A percentile compares a stretch with the other conserved stretches of the same genome.
Evolutionary conservation across 768 basidiomycete genomes (phyloP).

Genomic region (Boletus rufocinnamomeus): DNA sequence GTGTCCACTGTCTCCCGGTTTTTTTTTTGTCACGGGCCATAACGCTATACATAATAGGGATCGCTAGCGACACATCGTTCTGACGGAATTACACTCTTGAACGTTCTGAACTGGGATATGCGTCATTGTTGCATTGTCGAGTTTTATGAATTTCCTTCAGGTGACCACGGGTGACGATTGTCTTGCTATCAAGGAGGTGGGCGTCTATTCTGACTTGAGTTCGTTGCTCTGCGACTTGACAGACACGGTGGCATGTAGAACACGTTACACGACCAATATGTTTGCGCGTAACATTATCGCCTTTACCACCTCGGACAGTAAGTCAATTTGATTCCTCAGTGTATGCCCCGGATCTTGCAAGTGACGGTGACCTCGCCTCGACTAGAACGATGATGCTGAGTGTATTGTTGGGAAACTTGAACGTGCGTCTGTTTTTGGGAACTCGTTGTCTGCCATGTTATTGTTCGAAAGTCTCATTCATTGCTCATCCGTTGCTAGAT

Average conservation of each 20-base stretch:
- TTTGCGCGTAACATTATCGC: conserved; percentile 35
- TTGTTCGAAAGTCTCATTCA: no score
- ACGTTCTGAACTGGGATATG: conserved; percentile 41
- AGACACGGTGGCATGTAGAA: conserved; percentile 39
- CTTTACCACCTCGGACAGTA: conserved; percentile 54
- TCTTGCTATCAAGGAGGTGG: conserved; percentile 62
- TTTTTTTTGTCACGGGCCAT: neutral
- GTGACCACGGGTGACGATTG: conserved; percentile 60
- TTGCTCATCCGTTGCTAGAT: neutral
- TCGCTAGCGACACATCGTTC: conserved; percentile 53
- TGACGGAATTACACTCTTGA: conserved; percentile 42
- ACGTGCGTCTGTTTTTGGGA: neutral
- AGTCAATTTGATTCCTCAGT: neutral
- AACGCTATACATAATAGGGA: conserved; percentile 39
- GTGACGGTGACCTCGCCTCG: neutral
- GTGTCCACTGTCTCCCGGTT: neutral
- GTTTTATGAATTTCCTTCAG: conserved; percentile 6
- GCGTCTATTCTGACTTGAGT: conserved; percentile 17
- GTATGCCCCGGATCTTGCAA: neutral
- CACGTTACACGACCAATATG: conserved; percentile 32
- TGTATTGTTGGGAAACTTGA: neutral
- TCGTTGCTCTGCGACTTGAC: neutral
- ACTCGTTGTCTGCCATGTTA: no score
- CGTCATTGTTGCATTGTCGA: conserved; percentile 21
- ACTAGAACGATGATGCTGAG: neutral